Evolutionary conservation across 1,139 yeast species (phyloP), one percentile per base, ranked within the genome.

Genomic region (Wickerhamomyces sp.): DNA sequence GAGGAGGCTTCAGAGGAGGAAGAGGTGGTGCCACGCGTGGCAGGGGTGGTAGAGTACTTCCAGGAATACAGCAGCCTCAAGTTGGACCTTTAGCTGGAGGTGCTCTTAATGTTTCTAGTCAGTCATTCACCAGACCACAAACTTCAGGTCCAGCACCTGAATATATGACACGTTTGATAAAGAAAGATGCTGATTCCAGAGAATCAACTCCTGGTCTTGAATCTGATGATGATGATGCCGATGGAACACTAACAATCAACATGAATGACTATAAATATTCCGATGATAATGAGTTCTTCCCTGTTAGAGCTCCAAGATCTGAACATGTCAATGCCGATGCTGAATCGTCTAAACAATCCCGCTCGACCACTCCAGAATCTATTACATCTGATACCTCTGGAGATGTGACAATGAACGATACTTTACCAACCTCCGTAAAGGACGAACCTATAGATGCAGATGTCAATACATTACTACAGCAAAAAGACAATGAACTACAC

Each of bases 61-160:
- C 74, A 7, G 84, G 83, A 26, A 82, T 90, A 0, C 86, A 79
- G 50, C 64, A 83, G 35, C 81, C 83, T 9, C 72, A 83, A 1
- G 68, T 84, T 2, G 94, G 94, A 24, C 88, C 90, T 0, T 65
- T 84, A 42, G 75, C 88, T 25, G 87, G 87, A 7, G 74, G 78
- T 12, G 84, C 78, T 4, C 55, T 66, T 13, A 55, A 59, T 52
- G 71, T 60, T 41, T 59, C 50, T 38, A 59, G 52, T 54, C 67
- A 44, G 37, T 18, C 36, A 8, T 17, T 32, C n/a, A 60, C 42
- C 47, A 42, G 51, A 39, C 36, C 50, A 6, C 28, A 35, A 20
- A 38, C 50, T 5, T 41, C 40, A 18, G 46, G 54, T 7, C 52
- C 57, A 2, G 46, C 49, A 36, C 65, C 60, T 6, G 56, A 39